Base-by-base conservation (phyloP, 2,329 filamentous ascomycete genomes). In the Aspergillus persii region DNA sequence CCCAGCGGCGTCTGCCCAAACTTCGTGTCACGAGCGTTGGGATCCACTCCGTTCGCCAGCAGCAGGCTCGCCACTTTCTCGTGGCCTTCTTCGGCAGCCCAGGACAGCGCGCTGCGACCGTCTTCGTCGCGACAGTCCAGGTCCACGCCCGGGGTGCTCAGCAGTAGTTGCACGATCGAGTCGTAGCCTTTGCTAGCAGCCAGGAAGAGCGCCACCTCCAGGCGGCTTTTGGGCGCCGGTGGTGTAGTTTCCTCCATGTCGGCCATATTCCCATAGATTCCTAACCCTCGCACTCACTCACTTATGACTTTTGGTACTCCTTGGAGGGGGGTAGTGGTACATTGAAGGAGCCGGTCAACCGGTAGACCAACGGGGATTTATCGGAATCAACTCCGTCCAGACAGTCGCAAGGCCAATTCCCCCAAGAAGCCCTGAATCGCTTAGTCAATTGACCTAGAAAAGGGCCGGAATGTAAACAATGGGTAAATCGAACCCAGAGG, bases 151-250 rank as follows among this genome's bases (percentile, higher is more conserved):
- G 66, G 65, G 0, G 65, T 68, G 29, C 52, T 58, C n/a, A 68
- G 52, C 15, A 67, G 55, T 11, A 66, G 59, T 48, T 61, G 58
- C 30, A 68, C 66, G 30, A 68, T 66, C n/a, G 66, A 63, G 39
- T 68, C 66, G 50, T 67, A 68, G 46, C 66, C 66, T 55, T 68
- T 58, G 27, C 61, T 67, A 15, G 62, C 62, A 50, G 66, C 66
- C 8, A 68, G 55, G 47, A 68, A 68, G 8, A 68, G 63, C 6
- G 66, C 66, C 27, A 68, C 57, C 52, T 68, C 66, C 33, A 68
- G 39, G 50, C 67, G 67, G 57, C 63, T 62, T 50, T 56, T 60
- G 8, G 60, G 62, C 53, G 68, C 44, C 11, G 44, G 44, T 3
- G 23, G 18, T 11, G 44, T 23, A 8, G 44, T 12, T 27, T 11